These are phyloP conservation scores for Skeletonema menzelii DNA, from an alignment of 108 stramenopile genomes.

Conservation along the genomic window DNA sequence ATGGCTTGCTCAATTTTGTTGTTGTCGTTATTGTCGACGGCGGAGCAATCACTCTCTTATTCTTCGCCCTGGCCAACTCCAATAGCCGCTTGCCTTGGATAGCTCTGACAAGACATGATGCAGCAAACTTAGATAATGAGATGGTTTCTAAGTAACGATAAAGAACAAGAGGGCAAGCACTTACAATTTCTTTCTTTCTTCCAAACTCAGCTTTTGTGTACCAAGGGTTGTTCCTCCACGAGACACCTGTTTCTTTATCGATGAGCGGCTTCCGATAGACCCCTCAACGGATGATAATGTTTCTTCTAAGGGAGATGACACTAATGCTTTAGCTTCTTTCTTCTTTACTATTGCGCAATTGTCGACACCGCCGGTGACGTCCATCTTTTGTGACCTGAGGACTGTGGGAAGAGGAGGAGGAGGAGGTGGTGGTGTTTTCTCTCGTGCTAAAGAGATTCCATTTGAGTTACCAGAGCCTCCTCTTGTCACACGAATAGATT, in stretches of 20 bases:
- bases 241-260: conserved; percentile 36
- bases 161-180: not conserved
- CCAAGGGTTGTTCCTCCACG: conserved; percentile 25
- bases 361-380: not conserved
- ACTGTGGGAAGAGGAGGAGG: not conserved
- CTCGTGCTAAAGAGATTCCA: not conserved
- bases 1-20: not conserved
- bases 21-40: conserved; percentile 25
- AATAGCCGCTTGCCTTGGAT: conserved; percentile 24
- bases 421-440: not conserved
- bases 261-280: conserved; percentile 37
- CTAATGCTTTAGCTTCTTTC: not conserved
- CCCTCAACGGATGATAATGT: conserved; percentile 41
- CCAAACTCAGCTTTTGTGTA: conserved; percentile 35
- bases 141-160: not conserved
- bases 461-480: not conserved
- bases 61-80: conserved; percentile 18
- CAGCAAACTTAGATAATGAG: not conserved
- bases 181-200: conserved; percentile 34
- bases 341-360: conserved; percentile 4
- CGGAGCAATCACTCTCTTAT: conserved; percentile 15
- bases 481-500: not conserved
- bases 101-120: not conserved
- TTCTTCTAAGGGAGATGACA: conserved; percentile 8
- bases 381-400: not conserved